Base-by-base conservation (phyloP, 1,284 basidiomycete genomes). In the Rhodofomes roseus region DNA sequence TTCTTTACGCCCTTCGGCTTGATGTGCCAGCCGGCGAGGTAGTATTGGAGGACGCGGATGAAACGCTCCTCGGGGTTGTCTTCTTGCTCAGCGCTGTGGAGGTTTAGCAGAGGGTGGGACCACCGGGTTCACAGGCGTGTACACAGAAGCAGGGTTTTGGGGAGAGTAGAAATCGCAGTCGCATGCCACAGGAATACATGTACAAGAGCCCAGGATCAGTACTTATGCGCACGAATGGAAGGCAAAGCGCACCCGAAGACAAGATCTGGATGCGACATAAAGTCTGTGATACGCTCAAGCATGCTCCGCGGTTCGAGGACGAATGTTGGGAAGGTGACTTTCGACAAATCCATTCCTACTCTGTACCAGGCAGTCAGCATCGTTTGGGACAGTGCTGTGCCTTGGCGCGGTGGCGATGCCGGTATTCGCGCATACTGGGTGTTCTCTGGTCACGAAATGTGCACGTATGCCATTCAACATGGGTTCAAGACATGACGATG, bases 1-100 rank as follows among this genome's bases (percentile, higher is more conserved):
- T 99, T 99, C 90, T 99, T 99, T 64, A 99, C 97, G 57, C 96
- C 96, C 76, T 95, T 97, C 43, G 96, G 96, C 77, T 99, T 98
- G 79, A 98, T 97, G 76, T 99, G 97, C 96, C 96, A 99, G 48
- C 96, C 96, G n/a, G 93, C 92, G 48, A 98, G 87, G 73, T 98
- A 99, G 75, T 97, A 98, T 59, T 93, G 90, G 55, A 98, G 82
- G 4, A 98, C 93, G 59, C 89, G 84, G 63, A 98, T 81, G 75
- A 98, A 98, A 40, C 97, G 83, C 71, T 97, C 93, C 72, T 97
- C 91, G 37, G 94, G 85, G 68, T 94, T 87, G 46, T 85, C 80
- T 68, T 85, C 85, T 36, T 83, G 73, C 68, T 93, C 90, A 53
- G 90, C 91, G 55, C 92, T 92, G 63, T 31, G 57, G 59, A 31